Evolutionary conservation across 192 early-diverging fungal genomes (phyloP), one percentile per base, ranked within the genome.

Genomic region (Radiomyces spectabilis): DNA sequence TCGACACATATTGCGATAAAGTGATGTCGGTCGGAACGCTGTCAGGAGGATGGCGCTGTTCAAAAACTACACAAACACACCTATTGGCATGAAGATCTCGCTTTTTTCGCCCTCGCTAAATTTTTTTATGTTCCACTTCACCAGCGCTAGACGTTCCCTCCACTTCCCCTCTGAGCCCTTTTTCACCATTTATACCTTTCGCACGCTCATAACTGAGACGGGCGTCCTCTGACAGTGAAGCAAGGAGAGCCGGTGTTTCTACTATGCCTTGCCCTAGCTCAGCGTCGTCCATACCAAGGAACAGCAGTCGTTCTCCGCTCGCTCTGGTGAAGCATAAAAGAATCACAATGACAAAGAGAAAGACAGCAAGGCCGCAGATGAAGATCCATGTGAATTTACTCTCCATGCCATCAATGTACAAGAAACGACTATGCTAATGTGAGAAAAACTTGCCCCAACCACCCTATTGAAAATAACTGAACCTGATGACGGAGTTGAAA

Each of bases 1-100:
- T 87, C 26, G 79, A 80, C 38, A 79, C 68, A 54, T 83, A 80
- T 65, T 90, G 88, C 39, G 84, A 81, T 25, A 81, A 51, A 5
- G 88, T 88, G 22, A 90, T 81, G 51, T 86, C 79, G 10, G 88
- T 90, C 51, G 81, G 65, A n/a, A 86, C 62, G 61, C 84, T 85
- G 41, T 84, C 81, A 27, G 84, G 85, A 9, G 88, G 88, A 53
- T 85, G 69, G 25, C 76, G 75, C 31, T 75, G 69, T 73, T 90
- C 85, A 64, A 79, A 90, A 22, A 78, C 88, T 82, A 48, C 8
- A 19, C 27, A 8, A 26, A 12, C 15, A 30, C 30, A 48, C 7
- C 5, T 3, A 31, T 4, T 19, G 2, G 4, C 41, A 9, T 26
- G 27, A 27, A 4, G 4, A 13, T 45, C n/a, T 25, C n/a, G 10